These are phyloP conservation scores for Datisca glomerata DNA, from an alignment of 306 rosid genomes.

Conservation along the genomic window DNA sequence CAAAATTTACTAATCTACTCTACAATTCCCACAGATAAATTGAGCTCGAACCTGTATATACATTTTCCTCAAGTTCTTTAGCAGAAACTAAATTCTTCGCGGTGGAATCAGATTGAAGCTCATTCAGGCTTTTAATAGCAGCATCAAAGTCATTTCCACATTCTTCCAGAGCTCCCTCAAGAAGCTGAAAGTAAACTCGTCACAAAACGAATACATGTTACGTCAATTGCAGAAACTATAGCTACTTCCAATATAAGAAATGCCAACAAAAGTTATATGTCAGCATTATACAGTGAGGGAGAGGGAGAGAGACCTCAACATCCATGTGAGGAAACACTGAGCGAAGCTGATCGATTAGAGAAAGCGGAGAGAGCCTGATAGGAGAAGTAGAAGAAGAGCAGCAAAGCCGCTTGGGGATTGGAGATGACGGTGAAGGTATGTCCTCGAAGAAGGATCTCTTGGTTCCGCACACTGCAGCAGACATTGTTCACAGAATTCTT, in stretches of 20 bases:
- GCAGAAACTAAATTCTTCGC: conserved; percentile 17
- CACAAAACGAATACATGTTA: neutral
- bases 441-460: conserved; percentile 93
- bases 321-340: conserved; percentile 71
- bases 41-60: conserved; percentile 27
- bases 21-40: too few relatives aligned
- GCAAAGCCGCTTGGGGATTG: conserved; percentile 55
- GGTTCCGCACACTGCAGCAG: conserved; percentile 94
- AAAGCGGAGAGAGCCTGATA: conserved; percentile 30
- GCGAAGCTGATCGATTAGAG: conserved; percentile 34
- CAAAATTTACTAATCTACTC: too few relatives aligned
- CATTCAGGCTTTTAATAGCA: conserved; percentile 60
- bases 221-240: neutral
- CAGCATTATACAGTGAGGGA: neutral
- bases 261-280: neutral
- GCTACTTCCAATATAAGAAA: neutral
- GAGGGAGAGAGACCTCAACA: conserved; percentile 33
- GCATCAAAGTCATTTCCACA: conserved; percentile 66
- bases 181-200: conserved; percentile 23
- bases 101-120: conserved; percentile 40
- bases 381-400: conserved; percentile 60
- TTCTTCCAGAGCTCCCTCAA: conserved; percentile 65
- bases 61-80: conserved; percentile 14
- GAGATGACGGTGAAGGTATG: conserved; percentile 33
- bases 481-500: too few relatives aligned